Evolutionary conservation across 2,329 filamentous ascomycete species (phyloP), one percentile per base, ranked within the genome.

Genomic region (Exophiala dermatitidis): DNA sequence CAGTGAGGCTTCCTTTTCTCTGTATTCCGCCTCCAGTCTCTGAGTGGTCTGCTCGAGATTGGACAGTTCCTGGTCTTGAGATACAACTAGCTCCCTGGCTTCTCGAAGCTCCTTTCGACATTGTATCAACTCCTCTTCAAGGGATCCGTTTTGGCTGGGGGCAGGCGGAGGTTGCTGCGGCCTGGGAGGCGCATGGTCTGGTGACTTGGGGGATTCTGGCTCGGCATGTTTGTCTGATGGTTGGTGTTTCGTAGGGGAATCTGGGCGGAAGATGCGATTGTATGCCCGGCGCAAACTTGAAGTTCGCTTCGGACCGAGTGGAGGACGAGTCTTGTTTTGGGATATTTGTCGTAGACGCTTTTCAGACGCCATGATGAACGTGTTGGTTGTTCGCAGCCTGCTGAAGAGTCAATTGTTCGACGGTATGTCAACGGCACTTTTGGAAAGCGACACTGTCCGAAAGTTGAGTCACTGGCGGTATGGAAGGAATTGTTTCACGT

Each of bases 11-110:
- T 62, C 55, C 45, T 62, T 62, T n/a, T 50, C 48, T 45, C 51
- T 57, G 38, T 48, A 59, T 38, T 56, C 53, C 36, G 38, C 55
- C 54, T 59, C 62, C 53, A 67, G 65, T 64, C 66, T 60, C 62
- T 56, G 62, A 56, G 64, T 63, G 59, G 56, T 55, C 58, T 62
- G 33, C 46, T 62, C 48, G 19, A 56, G 47, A 8, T 19, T 32
- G 3, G 54, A 38, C 42, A 61, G n/a, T 37, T 61, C 59, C 38
- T 53, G 44, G 46, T 61, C 59, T 41, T 61, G 59, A 8, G 52
- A 47, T 5, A 56, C 37, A 36, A 56, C 43, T 50, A 57, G 46
- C 30, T 56, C 54, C 34, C 50, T 49, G 44, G 57, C 59, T 33
- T 60, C 57, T 26, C 55, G 43, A 33, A 60, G 50, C 29, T 61